These are phyloP conservation scores for Phytopythium sindhum DNA, from an alignment of 352 stramenopile species.

Conservation along the genomic window DNA sequence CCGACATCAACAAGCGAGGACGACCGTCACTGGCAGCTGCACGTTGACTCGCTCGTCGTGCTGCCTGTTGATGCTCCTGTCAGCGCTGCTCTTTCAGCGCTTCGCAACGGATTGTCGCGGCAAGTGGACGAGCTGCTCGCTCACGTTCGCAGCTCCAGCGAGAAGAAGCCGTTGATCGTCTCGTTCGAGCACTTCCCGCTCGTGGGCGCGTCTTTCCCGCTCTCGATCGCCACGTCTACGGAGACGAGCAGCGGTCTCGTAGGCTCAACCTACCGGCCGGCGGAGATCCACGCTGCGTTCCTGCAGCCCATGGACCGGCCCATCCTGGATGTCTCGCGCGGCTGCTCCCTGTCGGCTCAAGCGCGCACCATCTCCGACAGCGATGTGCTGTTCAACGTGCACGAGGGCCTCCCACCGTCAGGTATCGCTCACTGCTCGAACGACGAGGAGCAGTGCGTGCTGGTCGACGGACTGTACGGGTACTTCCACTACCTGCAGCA, in stretches of 20 bases:
- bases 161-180: slow-evolving; percentile 6
- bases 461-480: slow-evolving; percentile 74
- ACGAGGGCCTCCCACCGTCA: slow-evolving; percentile 54
- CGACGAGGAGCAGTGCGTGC: slow-evolving; percentile 13
- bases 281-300: slow-evolving; percentile 29
- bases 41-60: slow-evolving; percentile 42
- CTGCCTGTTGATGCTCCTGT: slow-evolving; percentile 23
- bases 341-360: slow-evolving; percentile 41
- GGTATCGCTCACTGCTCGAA: slow-evolving; percentile 4
- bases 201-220: slow-evolving; percentile 41
- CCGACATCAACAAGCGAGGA: slow-evolving; percentile 12
- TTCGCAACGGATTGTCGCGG: slow-evolving; percentile 22
- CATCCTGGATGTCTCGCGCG: slow-evolving; percentile 32
- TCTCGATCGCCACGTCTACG: slow-evolving; percentile 21
- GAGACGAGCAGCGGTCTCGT: slow-evolving; percentile 11
- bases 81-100: slow-evolving; percentile 7
- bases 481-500: slow-evolving; percentile 90
- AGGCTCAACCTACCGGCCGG: background rate
- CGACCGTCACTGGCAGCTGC: slow-evolving; percentile 11
- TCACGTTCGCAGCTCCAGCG: background rate
- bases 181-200: slow-evolving; percentile 46
- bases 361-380: slow-evolving; percentile 22
- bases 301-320: slow-evolving; percentile 40
- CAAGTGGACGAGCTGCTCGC: slow-evolving; percentile 24
- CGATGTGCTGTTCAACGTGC: slow-evolving; percentile 61